These are phyloP conservation scores for Megacollybia platyphylla DNA, from an alignment of 1,284 basidiomycete species.

Conservation along the genomic window DNA sequence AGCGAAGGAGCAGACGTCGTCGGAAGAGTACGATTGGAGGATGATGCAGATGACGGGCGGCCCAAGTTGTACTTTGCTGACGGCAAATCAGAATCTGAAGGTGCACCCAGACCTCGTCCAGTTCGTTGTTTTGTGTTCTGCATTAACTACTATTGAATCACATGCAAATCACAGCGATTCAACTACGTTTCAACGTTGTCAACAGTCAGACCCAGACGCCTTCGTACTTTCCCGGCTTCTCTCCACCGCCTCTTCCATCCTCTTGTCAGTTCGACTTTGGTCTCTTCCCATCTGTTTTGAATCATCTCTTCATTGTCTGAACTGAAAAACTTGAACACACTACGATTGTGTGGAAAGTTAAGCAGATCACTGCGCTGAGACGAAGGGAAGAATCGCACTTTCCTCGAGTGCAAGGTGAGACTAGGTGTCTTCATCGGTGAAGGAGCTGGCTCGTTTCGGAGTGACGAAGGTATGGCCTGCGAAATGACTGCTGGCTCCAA, in stretches of 20 bases:
- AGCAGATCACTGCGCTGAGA: slow-evolving; percentile 21
- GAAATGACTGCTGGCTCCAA: slow-evolving; percentile 12
- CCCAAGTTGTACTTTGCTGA: slow-evolving; percentile 14
- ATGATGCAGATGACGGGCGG: slow-evolving; percentile 35
- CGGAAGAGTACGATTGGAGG: slow-evolving; percentile 30
- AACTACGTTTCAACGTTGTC: too few species aligned
- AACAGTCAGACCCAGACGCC: slow-evolving; percentile 16
- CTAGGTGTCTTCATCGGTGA: slow-evolving; percentile 7
- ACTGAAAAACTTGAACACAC: slow-evolving; percentile 29
- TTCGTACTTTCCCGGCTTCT: slow-evolving; percentile 63
- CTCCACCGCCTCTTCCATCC: slow-evolving; percentile 73
- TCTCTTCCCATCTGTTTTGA: slow-evolving; percentile 57
- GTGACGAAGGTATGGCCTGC: slow-evolving; percentile 1
- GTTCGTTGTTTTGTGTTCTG: neutral
- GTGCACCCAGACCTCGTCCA: slow-evolving; percentile 19
- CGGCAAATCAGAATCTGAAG: slow-evolving; percentile 26
- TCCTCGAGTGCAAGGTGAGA: slow-evolving; percentile 31
- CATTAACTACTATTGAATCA: too few species aligned
- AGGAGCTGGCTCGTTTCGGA: slow-evolving; percentile 2
- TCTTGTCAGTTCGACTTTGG: slow-evolving; percentile 56
- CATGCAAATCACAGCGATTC: too few species aligned
- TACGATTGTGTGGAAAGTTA: slow-evolving; percentile 25
- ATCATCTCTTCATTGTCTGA: slow-evolving; percentile 52
- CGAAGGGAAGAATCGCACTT: slow-evolving; percentile 54
- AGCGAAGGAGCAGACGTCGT: slow-evolving; percentile 25